Evolutionary conservation across 164 flowering plant genomes (phyloP), one percentile per base, ranked within the genome.

Genomic region (Berberis vulgaris): DNA sequence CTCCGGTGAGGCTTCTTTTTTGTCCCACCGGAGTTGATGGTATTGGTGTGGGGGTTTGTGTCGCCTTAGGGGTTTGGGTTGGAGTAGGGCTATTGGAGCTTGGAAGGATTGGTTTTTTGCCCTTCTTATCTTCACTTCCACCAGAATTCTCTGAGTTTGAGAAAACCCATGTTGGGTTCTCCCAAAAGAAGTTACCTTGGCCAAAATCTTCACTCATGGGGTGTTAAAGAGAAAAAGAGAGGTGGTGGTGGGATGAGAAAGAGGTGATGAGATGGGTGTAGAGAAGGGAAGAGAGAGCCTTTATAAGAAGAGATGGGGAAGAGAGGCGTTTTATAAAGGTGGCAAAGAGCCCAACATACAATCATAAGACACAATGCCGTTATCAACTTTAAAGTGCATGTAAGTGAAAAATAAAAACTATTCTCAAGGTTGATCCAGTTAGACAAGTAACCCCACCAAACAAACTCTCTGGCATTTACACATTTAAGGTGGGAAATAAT

Each of bases 321-420:
- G 26, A 26, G 26, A 26, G 26, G 26, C 13, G 58, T 54, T 26
- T 64, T 26, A 26, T 71, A 66, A 71, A 77, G 78, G 77, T 70
- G 75, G 67, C 67, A 71, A 80, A 78, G 65, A 71, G 43, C 45
- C 74, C 87, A 84, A 81, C 83, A 84, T 74, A 81, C 82, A 84
- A 84, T 80, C 87, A 84, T 82, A 78, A 76, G 83, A 57, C 26
- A 26, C 72, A 65, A 79, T 73, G 88, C 82, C 83, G 81, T 83
- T 81, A 82, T 81, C 70, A 66, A 77, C 76, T 70, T 79, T 64
- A 67, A 76, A 77, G 81, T 82, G n/a, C n/a, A n/a, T n/a, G 26
- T 26, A 26, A 26, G 26, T 26, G 26, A 26, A 26, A 26, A 26
- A 26, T 26, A 26, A 26, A 26, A 26, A 26, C 26, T 26, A 26